Evolutionary conservation across 2,329 filamentous ascomycete species (phyloP).

Genomic region (Aspergillus tamarii): DNA sequence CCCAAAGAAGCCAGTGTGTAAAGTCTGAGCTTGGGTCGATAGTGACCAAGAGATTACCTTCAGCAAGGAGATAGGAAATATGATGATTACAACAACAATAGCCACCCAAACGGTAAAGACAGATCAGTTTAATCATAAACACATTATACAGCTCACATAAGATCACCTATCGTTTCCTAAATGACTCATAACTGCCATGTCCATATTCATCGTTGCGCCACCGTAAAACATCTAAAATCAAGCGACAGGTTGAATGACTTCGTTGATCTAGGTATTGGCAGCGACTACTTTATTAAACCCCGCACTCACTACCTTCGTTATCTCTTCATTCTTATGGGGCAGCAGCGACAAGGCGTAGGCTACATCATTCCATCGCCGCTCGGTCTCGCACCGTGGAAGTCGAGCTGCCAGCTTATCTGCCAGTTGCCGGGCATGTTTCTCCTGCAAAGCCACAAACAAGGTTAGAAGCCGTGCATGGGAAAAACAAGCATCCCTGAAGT

Average conservation of each 20-base stretch:
- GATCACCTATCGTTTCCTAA: background rate
- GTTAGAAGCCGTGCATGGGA: background rate
- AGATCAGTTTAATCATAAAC: background rate
- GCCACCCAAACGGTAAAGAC: background rate
- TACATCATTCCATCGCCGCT: conserved; percentile 97
- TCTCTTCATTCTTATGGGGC: conserved; percentile 67
- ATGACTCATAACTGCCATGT: background rate
- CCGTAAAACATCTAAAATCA: conserved; percentile 14
- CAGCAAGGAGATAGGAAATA: background rate
- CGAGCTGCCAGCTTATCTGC: conserved; percentile 89
- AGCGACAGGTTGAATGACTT: conserved; percentile 11
- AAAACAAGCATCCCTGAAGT: background rate
- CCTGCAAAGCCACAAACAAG: conserved; percentile 55
- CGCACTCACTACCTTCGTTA: conserved; percentile 45
- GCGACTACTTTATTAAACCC: conserved; percentile 68
- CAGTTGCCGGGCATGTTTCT: conserved; percentile 95
- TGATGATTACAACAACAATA: background rate
- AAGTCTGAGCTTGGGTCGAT: background rate
- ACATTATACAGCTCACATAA: background rate
- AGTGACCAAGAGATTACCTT: background rate
- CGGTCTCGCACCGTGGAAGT: conserved; percentile 81
- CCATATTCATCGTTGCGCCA: background rate
- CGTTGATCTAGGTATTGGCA: conserved; percentile 54
- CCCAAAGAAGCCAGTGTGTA: background rate
- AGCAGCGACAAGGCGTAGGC: conserved; percentile 86